Conservation (phyloP, 192 early-diverging fungal species). For the Haplosporangium gracile region DNA sequence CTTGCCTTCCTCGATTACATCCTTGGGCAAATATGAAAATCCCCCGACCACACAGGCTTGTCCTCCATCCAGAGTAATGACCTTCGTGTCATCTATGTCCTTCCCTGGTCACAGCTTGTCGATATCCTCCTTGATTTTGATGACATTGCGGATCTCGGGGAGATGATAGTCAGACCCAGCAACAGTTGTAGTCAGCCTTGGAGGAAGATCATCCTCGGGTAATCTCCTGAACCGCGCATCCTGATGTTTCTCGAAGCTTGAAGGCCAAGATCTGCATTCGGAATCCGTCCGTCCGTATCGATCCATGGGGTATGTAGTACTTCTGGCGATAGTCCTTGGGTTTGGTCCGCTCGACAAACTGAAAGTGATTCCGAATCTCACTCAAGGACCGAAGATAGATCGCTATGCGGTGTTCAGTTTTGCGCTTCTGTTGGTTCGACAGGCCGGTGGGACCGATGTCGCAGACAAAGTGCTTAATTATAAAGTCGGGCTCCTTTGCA, state of each 20-base stretch:
- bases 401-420: constrained; percentile 4
- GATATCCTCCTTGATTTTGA: constrained; percentile 12
- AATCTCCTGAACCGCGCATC: neutral
- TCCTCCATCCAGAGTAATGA: constrained; percentile 23
- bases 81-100: constrained; percentile 5
- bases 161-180: neutral
- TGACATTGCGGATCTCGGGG: constrained; percentile 14
- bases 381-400: constrained; percentile 9
- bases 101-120: constrained; percentile 11
- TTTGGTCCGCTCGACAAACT: neutral
- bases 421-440: constrained; percentile 4
- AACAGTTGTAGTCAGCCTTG: constrained; percentile 18
- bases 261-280: neutral
- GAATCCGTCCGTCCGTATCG: constrained; percentile 15
- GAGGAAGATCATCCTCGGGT: constrained; percentile 4
- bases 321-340: neutral
- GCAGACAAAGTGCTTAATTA: neutral
- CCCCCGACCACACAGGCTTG: constrained; percentile 21
- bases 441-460: constrained; percentile 10
- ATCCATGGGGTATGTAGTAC: neutral
- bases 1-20: neutral
- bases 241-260: constrained; percentile 10
- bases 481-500: neutral
- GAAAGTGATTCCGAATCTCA: neutral
- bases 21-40: constrained; percentile 8